Evolutionary conservation across 352 stramenopile species (phyloP), one percentile per base, ranked within the genome.

Genomic region (Phytopythium litorale): DNA sequence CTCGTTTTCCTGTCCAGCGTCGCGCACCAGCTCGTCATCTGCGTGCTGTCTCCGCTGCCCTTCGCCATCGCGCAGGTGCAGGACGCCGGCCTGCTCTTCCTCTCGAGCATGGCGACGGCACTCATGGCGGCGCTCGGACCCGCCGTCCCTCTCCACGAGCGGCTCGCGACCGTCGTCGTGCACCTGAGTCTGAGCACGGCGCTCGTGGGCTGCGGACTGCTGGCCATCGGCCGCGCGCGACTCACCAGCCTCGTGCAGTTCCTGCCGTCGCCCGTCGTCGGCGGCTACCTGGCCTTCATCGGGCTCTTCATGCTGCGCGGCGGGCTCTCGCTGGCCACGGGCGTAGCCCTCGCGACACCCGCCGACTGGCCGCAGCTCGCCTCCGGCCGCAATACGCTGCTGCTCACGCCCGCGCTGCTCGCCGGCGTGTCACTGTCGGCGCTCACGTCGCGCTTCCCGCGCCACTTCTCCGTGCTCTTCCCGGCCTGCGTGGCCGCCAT

Each of bases 11-110:
- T 98, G 30, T 98, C 89, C 43, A 97, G 91, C 54, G 79, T 93
- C 32, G 78, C 98, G 40, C 97, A 99, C 74, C 96, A 99, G 79
- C 57, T 98, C 8, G 86, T 87, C 48, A 98, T 99, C 78, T 88
- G 85, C 12, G 70, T 70, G 15, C 83, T 97, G 53, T 98, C 84
- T n/a, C 87, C 87, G 23, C 73, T 99, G 45, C 85, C 89, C 5
- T 99, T 98, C 72, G 96, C 97, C 4, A 97, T 99, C 48, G 97
- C 92, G 28, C 95, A 98, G 70, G 97, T 98, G 0, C 97, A 99
- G 73, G 96, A 99, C 71, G 95, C 96, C 11, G 96, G 77, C 12
- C 84, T 99, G 35, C 98, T 99, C 60, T 99, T 99, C 73, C 76
- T 99, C 28, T 90, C 80, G 35, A 83, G 76, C 50, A 99, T 99